Evolutionary conservation across 2,329 filamentous ascomycete genomes (phyloP), one percentile per base, ranked within the genome.

Genomic region (Trichoderma lentiforme): DNA sequence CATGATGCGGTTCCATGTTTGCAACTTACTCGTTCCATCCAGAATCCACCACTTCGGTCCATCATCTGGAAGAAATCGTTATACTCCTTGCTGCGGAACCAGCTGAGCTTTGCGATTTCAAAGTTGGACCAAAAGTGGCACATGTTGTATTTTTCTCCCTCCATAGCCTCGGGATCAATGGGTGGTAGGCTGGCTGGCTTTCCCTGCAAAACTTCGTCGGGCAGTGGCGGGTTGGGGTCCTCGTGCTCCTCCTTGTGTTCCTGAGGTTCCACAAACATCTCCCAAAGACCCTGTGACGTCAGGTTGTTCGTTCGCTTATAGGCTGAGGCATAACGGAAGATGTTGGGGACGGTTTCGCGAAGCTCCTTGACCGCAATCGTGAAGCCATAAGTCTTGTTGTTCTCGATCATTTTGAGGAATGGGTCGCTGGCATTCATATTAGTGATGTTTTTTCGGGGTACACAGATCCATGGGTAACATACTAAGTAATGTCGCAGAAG

Each of bases 111-210:
- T 15, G 96, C 96, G 83, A 99, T 99, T 83, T 99, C 96, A 76
- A 99, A 99, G 82, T 99, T 99, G 82, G 94, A 97, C 96, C 96
- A 99, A 86, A 98, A 99, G 85, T 99, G 96, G 81, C 96, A 99
- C 96, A 99, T 99, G 84, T 99, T 99, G 87, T 99, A 99, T 77
- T 91, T 93, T 82, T 99, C 96, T 74, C 94, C 94, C 80, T 98
- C 95, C 96, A 99, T 99, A 56, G 91, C 89, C 79, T 98, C 95
- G 0, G 92, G 91, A 78, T 98, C 94, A 71, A 98, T 92, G 56
- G 96, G 90, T 34, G 92, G 90, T n/a, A 94, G 83, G 39, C 88
- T 88, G 47, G 89, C 90, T 28, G 93, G 90, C 73, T 97, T 92
- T 64, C 89, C 90, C 76, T 91, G 90, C 26, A 96, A 83, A 57